These are phyloP conservation scores for Plantago major DNA, from an alignment of 257 asterid species.

Conservation along the genomic window DNA sequence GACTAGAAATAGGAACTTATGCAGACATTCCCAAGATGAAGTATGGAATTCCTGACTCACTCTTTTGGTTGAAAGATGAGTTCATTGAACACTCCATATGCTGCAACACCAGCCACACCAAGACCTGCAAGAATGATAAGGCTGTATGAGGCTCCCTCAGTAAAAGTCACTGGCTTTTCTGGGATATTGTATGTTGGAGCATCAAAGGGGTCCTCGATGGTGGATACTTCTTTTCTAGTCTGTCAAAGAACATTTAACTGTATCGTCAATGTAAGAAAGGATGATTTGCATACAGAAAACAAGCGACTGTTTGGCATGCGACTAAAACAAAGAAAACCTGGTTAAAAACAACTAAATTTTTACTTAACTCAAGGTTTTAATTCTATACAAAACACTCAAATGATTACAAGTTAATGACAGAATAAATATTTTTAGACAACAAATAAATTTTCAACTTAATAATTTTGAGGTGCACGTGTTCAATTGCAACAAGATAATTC, in stretches of 20 bases:
- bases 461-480: background rate
- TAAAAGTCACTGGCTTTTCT: constrained; percentile 86
- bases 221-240: constrained; percentile 69
- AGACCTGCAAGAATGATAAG: constrained; percentile 85
- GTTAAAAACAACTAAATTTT: too few relatives aligned
- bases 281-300: background rate
- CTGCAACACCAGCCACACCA: constrained; percentile 82
- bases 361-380: too few relatives aligned
- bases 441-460: background rate
- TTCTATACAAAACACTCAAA: too few relatives aligned
- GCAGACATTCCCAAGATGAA: background rate
- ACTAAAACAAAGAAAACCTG: too few relatives aligned
- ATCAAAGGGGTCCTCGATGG: constrained; percentile 79
- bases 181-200: constrained; percentile 93
- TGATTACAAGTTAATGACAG: too few relatives aligned
- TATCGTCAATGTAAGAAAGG: background rate
- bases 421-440: background rate
- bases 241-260: constrained; percentile 31
- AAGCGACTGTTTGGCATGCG: too few relatives aligned
- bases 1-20: constrained; percentile 4
- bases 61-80: constrained; percentile 90
- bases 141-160: constrained; percentile 91
- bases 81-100: constrained; percentile 83
- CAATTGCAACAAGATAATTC: background rate
- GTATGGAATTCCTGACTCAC: constrained; percentile 33